A percentile compares a stretch with the other conserved stretches of the same genome.
These are phyloP conservation scores for Leucocoprinus leucothites DNA, from an alignment of 768 basidiomycete genomes.

Conservation along the genomic window DNA sequence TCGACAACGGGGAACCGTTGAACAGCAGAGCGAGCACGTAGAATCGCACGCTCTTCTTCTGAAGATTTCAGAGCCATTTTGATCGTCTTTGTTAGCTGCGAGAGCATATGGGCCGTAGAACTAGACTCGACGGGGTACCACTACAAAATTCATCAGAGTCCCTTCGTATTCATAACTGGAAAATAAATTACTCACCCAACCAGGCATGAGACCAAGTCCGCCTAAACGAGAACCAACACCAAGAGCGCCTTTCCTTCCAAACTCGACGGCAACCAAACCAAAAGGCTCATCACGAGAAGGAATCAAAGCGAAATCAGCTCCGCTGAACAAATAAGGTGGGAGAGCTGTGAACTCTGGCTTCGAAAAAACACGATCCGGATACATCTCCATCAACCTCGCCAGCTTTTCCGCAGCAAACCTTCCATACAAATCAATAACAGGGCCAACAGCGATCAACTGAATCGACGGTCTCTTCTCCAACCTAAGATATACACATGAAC, in stretches of 20 bases:
- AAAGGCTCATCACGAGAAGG: constrained; percentile 97
- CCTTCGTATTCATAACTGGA: too few relatives aligned
- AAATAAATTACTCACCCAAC: constrained; percentile 74
- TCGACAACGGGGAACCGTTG: constrained; percentile 98
- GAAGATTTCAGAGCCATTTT: constrained; percentile 91
- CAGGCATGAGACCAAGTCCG: constrained; percentile 95
- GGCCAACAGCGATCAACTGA: constrained; percentile 87
- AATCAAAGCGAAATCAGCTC: constrained; percentile 93
- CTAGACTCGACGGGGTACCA: constrained; percentile 98
- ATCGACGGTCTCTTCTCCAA: constrained; percentile 84
- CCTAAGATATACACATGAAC: constrained; percentile 33
- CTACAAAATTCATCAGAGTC: constrained; percentile 32
- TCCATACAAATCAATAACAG: constrained; percentile 93
- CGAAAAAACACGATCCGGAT: constrained; percentile 91
- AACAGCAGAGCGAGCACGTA: constrained; percentile 90
- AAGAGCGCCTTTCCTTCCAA: constrained; percentile 93
- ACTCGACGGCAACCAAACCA: constrained; percentile 93
- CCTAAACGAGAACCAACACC: constrained; percentile 94
- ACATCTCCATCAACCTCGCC: constrained; percentile 89
- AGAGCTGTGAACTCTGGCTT: constrained; percentile 95
- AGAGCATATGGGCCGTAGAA: constrained; percentile 91
- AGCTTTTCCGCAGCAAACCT: constrained; percentile 95
- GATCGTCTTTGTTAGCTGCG: constrained; percentile 91
- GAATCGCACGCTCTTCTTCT: constrained; percentile 86
- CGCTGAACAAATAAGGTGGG: constrained; percentile 90